Percentiles rank a stretch among this genome's conserved stretches.
These are phyloP conservation scores for Asterophora parasitica DNA, from an alignment of 768 basidiomycete species.

Conservation along the genomic window DNA sequence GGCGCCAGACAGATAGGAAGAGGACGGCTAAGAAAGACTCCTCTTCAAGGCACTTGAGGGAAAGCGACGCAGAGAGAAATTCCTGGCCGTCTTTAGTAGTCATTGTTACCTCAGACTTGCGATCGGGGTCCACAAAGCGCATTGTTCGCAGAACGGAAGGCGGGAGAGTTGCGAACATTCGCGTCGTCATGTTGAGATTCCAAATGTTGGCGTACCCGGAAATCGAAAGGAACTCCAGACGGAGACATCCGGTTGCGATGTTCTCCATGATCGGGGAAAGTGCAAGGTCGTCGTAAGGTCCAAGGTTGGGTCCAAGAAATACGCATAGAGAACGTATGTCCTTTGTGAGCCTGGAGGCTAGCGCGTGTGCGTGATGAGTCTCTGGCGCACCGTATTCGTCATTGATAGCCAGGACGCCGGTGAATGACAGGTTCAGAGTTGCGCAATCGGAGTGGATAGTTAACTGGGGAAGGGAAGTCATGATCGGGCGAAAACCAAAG, in stretches of 20 bases:
- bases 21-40: background rate
- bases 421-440: background rate
- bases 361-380: background rate
- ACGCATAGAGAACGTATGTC: background rate
- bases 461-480: slow-evolving; percentile 1
- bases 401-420: background rate
- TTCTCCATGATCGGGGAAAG: background rate
- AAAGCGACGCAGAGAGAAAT: background rate
- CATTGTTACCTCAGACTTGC: background rate
- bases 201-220: slow-evolving; percentile 1
- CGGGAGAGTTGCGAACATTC: background rate
- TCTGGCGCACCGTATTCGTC: background rate
- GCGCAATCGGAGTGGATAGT: background rate
- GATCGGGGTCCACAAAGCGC: slow-evolving; percentile 1
- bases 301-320: background rate
- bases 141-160: slow-evolving; percentile 3
- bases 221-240: slow-evolving; percentile 1
- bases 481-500: background rate
- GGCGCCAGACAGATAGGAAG: background rate
- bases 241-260: background rate
- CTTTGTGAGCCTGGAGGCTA: background rate
- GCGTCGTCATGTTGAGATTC: background rate
- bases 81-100: background rate
- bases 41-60: background rate
- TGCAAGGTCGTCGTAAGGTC: background rate